Evolutionary conservation across 176 grass and related monocot species (phyloP), one percentile per base, ranked within the genome.

Genomic region (Carex littledalei): DNA sequence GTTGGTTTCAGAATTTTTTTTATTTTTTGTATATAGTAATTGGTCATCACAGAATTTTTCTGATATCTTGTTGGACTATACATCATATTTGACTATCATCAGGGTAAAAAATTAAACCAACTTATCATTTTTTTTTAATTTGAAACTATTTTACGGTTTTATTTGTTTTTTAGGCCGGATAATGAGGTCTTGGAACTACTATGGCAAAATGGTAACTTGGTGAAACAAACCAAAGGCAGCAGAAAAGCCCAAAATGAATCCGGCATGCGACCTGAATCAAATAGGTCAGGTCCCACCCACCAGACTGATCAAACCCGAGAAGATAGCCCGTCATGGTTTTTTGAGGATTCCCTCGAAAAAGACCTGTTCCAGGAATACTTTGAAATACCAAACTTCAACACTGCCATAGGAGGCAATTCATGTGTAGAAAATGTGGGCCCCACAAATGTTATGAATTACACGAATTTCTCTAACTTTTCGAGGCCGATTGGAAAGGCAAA

Each of bases 291-390:
- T 16, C 24, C 67, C 3, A 76, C 54, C 24, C 85, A 86, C 34
- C 66, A 81, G 16, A 88, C 87, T 83, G 75, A 84, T 85, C 50
- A 90, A 60, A 90, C 88, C 41, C 82, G 58, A 9, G 93, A 92
- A 43, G 81, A 81, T 3, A 22, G 81, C 22, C 53, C 81, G 8
- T 66, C 86, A 74, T 94, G 87, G 93, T 86, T 95, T 47, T 77
- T 68, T 37, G 86, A 84, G 43, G 86, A 94, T 45, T 68, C 72
- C 60, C 86, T 95, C 8, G 96, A 92, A 32, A 88, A 81, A 83
- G 93, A 95, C 53, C 55, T 94, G 17, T 94, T 88, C 85, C 90
- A 93, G 15, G 91, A 91, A 80, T 90, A 95, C 85, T 94, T 89
- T 63, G 88, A 87, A 75, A 90, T 95, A 53, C 56, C 84, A 41